Percentiles rank a stretch among this genome's conserved stretches.
phyloP scores from a whole-genome alignment of 2,329 filamentous ascomycete species.

The Cladobotryum protrusum region DNA sequence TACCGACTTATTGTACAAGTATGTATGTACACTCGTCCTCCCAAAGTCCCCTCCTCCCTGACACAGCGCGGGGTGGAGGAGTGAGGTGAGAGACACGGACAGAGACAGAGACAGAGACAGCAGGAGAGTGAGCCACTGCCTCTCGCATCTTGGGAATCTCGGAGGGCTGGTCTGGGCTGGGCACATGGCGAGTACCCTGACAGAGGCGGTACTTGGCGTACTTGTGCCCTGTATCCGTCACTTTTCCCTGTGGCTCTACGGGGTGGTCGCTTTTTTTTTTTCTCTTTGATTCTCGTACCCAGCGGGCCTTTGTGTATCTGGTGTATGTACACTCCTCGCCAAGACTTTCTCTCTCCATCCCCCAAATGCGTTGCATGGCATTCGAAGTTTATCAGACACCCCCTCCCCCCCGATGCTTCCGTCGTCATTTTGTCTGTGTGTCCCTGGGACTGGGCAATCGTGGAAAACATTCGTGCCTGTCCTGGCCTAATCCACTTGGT shows the following conservation, averaged over 20 bases:
- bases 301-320: neutral
- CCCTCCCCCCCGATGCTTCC: slow-evolving; percentile 7
- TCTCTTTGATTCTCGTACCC: slow-evolving; percentile 1
- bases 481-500: neutral
- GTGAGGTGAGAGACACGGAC: neutral
- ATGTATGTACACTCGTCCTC: too few species aligned
- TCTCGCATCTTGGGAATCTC: too few species aligned
- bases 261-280: too few species aligned
- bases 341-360: too few species aligned
- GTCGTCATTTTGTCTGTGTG: slow-evolving; percentile 4
- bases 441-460: neutral
- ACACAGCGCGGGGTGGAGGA: slow-evolving; percentile 8
- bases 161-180: too few species aligned
- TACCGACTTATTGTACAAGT: neutral
- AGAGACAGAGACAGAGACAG: neutral
- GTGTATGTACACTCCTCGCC: neutral
- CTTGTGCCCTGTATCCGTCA: neutral
- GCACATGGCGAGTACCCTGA: slow-evolving; percentile 11
- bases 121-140: too few species aligned
- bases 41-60: neutral
- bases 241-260: too few species aligned
- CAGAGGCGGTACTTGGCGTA: slow-evolving; percentile 4
- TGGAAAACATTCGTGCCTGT: slow-evolving; percentile 1
- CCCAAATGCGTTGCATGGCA: too few species aligned
- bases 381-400: too few species aligned